phyloP scores from a whole-genome alignment of 805 yeast genomes.

The Zygoascus bituminiphila region DNA sequence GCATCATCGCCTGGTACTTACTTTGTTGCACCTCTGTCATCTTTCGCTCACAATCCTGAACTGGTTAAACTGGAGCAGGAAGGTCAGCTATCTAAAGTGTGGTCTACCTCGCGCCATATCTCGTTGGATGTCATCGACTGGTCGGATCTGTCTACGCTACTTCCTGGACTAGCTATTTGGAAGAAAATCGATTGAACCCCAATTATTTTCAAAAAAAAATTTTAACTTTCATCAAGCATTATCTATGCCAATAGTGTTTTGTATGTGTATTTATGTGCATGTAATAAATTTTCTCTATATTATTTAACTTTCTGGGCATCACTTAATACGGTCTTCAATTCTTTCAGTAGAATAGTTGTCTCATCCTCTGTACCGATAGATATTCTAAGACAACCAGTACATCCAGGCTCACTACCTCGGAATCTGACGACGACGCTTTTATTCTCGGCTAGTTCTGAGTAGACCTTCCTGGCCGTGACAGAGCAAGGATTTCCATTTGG shows the following conservation, averaged over 20 bases:
- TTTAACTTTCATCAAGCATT: neutral
- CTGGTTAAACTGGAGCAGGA: neutral
- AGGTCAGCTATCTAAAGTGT: conserved; percentile 13
- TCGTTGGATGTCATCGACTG: conserved; percentile 72
- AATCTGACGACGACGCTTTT: conserved; percentile 80
- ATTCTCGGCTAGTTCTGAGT: conserved; percentile 59
- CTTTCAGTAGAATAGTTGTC: conserved; percentile 48
- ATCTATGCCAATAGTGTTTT: neutral
- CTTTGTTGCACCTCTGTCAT: conserved; percentile 36
- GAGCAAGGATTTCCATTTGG: conserved; percentile 56
- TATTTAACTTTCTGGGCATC: conserved; percentile 14
- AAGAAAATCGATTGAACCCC: conserved; percentile 5
- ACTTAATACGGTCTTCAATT: too few species aligned
- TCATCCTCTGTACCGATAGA: conserved; percentile 82
- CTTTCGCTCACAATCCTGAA: neutral
- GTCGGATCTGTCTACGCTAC: conserved; percentile 36
- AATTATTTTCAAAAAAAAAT: neutral
- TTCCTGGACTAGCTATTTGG: conserved; percentile 44
- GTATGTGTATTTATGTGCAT: neutral
- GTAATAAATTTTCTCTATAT: neutral
- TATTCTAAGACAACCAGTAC: conserved; percentile 78
- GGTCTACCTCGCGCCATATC: conserved; percentile 37
- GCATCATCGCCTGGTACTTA: conserved; percentile 2
- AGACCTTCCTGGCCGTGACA: conserved; percentile 55
- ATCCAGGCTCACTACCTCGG: conserved; percentile 85